Evolutionary conservation across 2,329 filamentous ascomycete species (phyloP).

Genomic region (Trichoderma sp.): DNA sequence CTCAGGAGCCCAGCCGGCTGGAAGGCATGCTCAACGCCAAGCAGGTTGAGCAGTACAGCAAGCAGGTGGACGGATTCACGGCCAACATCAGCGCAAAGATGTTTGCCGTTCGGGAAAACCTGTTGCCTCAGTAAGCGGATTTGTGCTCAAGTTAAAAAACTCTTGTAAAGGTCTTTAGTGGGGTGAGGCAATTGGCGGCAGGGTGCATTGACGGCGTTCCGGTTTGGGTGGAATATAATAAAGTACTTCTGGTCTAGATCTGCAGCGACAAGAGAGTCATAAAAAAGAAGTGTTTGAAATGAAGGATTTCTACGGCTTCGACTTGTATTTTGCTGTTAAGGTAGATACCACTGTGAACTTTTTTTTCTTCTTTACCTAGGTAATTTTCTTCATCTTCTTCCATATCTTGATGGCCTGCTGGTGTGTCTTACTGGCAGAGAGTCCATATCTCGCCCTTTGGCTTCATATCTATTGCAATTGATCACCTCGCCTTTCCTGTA

Average conservation of each 20-base stretch:
- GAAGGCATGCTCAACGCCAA: conserved; percentile 93
- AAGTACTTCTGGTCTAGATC: conserved; percentile 40
- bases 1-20: conserved; percentile 87
- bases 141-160: not conserved
- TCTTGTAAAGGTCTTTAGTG: conserved; percentile 15
- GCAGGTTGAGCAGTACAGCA: conserved; percentile 97
- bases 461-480: not conserved
- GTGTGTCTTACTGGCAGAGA: not conserved
- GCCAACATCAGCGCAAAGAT: conserved; percentile 93
- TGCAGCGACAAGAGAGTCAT: conserved; percentile 35
- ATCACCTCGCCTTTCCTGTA: not conserved
- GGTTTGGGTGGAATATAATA: conserved; percentile 43
- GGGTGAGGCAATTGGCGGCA: conserved; percentile 29
- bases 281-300: conserved; percentile 18
- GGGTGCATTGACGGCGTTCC: conserved; percentile 47
- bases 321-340: conserved; percentile 17
- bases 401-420: not conserved
- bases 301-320: conserved; percentile 8
- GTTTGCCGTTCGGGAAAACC: conserved; percentile 84
- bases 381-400: not conserved
- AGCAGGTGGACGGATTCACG: conserved; percentile 95
- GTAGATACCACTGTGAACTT: conserved; percentile 17
- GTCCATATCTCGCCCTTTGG: not conserved
- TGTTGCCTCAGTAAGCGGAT: conserved; percentile 54
- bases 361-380: not conserved